Evolutionary conservation across 208 protist species (phyloP), one percentile per base, ranked within the genome.

Genomic region (Trypanosoma boissoni): DNA sequence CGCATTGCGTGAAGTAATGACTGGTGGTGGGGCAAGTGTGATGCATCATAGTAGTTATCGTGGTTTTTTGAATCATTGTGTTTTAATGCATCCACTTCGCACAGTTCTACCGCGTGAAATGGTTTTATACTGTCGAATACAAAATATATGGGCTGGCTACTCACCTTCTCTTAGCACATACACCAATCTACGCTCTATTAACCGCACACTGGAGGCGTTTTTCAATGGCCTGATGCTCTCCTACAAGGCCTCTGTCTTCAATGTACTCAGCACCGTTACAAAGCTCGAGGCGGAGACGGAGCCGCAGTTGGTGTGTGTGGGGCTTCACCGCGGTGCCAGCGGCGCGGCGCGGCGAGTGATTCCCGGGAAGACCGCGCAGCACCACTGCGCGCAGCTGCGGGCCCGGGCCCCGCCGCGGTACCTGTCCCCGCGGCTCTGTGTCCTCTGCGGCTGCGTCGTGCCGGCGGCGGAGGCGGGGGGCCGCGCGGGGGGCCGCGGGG

Each of bases 211-310:
- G 16, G 84, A 95, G 72, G 20, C 58, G 2, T 95, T 95, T 60
- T 73, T 92, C 36, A 60, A 76, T 28, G 64, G 41, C 1, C 75
- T 86, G 54, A 63, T 79, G 20, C 4, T 29, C 0, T 59, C 63
- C 26, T 89, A 83, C 41, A 74, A 74, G 39, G 83, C 88, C 1
- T 80, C 78, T 45, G 55, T 91, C n/a, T 95, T 92, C 57, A 95
- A 95, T 54, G 73, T 92, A 31, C 54, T 95, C 9, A 88, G 78
- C 60, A 86, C 74, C 5, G 77, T 79, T 5, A 73, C 68, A 32
- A 81, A 80, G 45, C 51, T 94, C 23, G 46, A 53, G 14, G 65
- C 74, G 5, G 53, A 63, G 9, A 72, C 62, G 16, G 43, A 50
- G 4, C 37, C 49, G 34, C 37, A 56, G 26, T n/a, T 68, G 20